Evolutionary conservation across 31 red algal genomes (phyloP).

Genomic region (Pterothamnion heteromorphum): DNA sequence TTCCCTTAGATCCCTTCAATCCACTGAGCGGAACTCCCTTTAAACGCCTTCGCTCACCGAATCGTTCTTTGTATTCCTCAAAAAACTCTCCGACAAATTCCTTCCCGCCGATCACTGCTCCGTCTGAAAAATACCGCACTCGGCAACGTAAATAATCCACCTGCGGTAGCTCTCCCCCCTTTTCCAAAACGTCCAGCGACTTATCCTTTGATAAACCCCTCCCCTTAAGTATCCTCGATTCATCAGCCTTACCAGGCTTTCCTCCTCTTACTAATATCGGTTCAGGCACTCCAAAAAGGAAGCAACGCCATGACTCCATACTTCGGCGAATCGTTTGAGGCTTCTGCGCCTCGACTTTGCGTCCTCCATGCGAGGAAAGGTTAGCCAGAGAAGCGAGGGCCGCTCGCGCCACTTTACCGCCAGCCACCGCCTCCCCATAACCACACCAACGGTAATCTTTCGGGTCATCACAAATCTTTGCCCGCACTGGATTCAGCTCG

Average conservation of each 20-base stretch:
- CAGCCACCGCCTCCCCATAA: background rate
- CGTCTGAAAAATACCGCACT: background rate
- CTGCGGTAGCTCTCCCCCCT: background rate
- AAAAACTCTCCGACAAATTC: background rate
- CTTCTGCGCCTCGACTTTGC: background rate
- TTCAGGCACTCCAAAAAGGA: background rate
- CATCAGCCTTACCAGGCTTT: background rate
- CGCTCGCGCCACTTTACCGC: background rate
- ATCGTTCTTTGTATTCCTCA: background rate
- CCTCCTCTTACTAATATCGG: background rate
- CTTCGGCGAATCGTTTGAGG: background rate
- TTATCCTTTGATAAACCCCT: background rate
- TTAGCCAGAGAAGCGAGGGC: background rate
- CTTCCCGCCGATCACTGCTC: background rate
- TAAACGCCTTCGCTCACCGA: no score
- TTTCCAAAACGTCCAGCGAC: background rate
- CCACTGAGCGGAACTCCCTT: no score
- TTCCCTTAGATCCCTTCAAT: no score
- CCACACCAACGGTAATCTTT: conserved; percentile 49
- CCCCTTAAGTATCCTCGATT: background rate
- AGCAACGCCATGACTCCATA: background rate
- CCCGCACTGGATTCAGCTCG: conserved; percentile 39
- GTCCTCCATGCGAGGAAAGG: background rate
- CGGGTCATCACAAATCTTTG: background rate
- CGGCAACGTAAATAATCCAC: background rate